Conservation (phyloP, 768 basidiomycete species). For the Agaricus sinodeliciosus region DNA sequence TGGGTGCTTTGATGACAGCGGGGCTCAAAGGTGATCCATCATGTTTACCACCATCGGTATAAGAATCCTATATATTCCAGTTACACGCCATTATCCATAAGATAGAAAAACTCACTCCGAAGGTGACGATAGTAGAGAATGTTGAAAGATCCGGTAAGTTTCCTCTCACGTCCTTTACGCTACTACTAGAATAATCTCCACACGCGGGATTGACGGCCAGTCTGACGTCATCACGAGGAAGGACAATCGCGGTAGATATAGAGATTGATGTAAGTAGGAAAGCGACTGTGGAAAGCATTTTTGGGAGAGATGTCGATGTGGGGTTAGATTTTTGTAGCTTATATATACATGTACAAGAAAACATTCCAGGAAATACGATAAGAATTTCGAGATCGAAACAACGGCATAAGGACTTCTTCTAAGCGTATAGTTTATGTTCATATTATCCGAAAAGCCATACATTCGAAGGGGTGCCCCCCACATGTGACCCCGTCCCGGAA, state of each 20-base stretch:
- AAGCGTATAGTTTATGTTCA: no score
- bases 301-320: not conserved
- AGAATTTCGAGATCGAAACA: no score
- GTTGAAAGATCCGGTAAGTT: conserved; percentile 19
- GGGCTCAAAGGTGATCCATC: conserved; percentile 37
- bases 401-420: no score
- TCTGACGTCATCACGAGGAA: conserved; percentile 17
- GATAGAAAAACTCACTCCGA: conserved; percentile 31
- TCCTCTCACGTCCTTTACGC: conserved; percentile 35
- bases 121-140: conserved; percentile 40
- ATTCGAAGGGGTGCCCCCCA: no score
- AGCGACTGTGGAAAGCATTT: not conserved
- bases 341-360: no score
- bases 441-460: no score
- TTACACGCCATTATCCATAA: not conserved
- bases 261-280: conserved; percentile 17
- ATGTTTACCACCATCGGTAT: conserved; percentile 36
- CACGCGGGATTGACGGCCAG: conserved; percentile 43
- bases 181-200: conserved; percentile 29
- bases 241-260: conserved; percentile 16
- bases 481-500: no score
- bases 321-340: no score
- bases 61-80: conserved; percentile 28
- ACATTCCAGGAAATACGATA: no score
- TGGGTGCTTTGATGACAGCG: conserved; percentile 34